Conservation (phyloP, 805 yeast species). For the Candida saitoana region DNA sequence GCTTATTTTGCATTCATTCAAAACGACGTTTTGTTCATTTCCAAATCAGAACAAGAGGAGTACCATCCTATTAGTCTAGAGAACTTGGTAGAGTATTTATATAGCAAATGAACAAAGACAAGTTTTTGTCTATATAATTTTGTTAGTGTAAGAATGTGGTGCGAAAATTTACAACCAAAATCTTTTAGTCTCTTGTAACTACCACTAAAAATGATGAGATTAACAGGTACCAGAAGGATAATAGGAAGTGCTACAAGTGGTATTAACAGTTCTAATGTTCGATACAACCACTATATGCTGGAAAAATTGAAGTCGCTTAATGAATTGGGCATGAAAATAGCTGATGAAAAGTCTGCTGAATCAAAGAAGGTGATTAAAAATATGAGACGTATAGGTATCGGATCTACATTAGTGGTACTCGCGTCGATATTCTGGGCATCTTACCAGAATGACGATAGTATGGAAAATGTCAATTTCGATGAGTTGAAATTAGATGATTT, state of each 20-base stretch:
- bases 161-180: not conserved
- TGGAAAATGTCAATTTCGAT: conserved; percentile 1
- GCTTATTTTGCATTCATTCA: conserved; percentile 44
- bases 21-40: conserved; percentile 62
- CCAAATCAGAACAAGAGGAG: conserved; percentile 13
- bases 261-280: not conserved
- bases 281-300: conserved; percentile 4
- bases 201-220: not conserved
- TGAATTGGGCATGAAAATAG: conserved; percentile 24
- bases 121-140: too few species aligned
- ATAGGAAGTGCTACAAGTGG: not conserved
- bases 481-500: not conserved
- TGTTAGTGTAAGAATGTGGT: too few species aligned
- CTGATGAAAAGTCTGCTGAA: conserved; percentile 29
- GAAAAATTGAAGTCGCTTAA: conserved; percentile 19
- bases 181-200: too few species aligned
- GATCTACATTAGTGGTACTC: conserved; percentile 23
- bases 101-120: not conserved
- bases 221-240: conserved; percentile 2
- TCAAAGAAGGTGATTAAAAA: conserved; percentile 24
- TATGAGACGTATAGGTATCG: conserved; percentile 21
- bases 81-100: conserved; percentile 14
- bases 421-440: conserved; percentile 25
- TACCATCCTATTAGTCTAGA: conserved; percentile 44
- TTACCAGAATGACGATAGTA: not conserved